Base-by-base conservation (phyloP, 352 stramenopile genomes). In the Phytophthora brassicae region DNA sequence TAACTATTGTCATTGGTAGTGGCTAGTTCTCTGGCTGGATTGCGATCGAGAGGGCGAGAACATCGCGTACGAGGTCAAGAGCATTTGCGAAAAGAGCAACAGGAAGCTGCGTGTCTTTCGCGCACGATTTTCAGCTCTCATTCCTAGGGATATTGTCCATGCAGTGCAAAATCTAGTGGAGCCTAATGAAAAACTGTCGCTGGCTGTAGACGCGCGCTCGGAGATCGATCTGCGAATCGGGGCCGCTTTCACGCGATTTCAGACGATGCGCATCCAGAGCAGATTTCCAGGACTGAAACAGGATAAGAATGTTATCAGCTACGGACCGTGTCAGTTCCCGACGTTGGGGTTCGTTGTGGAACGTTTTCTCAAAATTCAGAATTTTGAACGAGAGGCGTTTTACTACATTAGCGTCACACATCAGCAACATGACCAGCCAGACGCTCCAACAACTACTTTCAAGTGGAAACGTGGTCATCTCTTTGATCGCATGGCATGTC, bases 21-120 rank as follows among this genome's bases (percentile, higher is more conserved):
- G 86, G 80, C 84, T 99, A 1, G 81, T 98, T 28, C 74, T 99
- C 28, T 99, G 98, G 98, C 76, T 99, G 20, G 98, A 99, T 94
- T 99, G 97, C 66, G 98, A 99, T 92, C 91, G 97, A 23, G 98
- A 99, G 71, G 98, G 98, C n/a, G 98, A 99, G 71, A 98, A 98
- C 51, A 99, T 99, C 67, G 96, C 91, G 12, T 98, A 98, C 68
- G 97, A 99, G 71, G 90, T 98, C 26, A 96, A 97, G 36, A 44
- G 75, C 28, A 76, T 98, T 6, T 98, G 93, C 53, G 77, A 87
- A 38, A 79, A 73, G 26, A 82, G 72, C 8, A 97, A 96, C 55
- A 56, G 35, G 3, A 69, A 70, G 6, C 57, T 98, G 13, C 78
- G 81, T 23, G 88, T 98, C 1, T 87, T 80, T 14, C 90, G 96